Percentiles rank a stretch among this genome's conserved stretches.
phyloP scores from a whole-genome alignment of 305 asterid genomes.

The Fraxinus nigra region DNA sequence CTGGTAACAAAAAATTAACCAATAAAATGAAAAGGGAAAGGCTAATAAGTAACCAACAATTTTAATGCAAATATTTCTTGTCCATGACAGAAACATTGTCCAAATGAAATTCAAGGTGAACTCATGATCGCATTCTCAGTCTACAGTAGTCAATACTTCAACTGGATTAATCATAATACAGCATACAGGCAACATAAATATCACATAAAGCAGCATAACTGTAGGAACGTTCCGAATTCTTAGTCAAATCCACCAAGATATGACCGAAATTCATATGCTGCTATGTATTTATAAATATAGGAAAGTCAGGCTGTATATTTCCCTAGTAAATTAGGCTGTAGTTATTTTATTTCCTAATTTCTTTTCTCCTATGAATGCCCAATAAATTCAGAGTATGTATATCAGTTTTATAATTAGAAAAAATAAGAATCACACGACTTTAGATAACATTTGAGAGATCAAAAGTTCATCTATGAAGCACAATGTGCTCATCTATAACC shows the following conservation, averaged over 20 bases:
- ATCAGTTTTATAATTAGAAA: neutral
- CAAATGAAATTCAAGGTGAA: neutral
- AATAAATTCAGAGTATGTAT: neutral
- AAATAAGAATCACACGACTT: neutral
- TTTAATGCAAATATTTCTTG: neutral
- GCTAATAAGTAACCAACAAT: neutral
- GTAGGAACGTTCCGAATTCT: neutral
- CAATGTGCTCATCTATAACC: neutral
- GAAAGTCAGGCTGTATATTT: neutral
- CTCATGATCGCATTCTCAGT: neutral
- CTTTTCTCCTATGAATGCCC: neutral
- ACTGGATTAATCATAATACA: neutral
- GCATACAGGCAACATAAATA: neutral
- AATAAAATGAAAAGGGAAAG: neutral
- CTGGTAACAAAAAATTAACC: neutral
- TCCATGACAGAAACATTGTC: neutral
- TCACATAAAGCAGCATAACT: neutral
- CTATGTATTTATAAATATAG: too few species aligned
- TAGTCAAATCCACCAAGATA: too few species aligned
- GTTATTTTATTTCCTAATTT: neutral
- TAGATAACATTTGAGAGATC: neutral
- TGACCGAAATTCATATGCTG: too few species aligned
- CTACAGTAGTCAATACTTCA: neutral
- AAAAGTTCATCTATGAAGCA: constrained; percentile 1
- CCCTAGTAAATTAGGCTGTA: neutral